phyloP scores from a whole-genome alignment of 345 rosid species.

The Noccaea bulbosa region DNA sequence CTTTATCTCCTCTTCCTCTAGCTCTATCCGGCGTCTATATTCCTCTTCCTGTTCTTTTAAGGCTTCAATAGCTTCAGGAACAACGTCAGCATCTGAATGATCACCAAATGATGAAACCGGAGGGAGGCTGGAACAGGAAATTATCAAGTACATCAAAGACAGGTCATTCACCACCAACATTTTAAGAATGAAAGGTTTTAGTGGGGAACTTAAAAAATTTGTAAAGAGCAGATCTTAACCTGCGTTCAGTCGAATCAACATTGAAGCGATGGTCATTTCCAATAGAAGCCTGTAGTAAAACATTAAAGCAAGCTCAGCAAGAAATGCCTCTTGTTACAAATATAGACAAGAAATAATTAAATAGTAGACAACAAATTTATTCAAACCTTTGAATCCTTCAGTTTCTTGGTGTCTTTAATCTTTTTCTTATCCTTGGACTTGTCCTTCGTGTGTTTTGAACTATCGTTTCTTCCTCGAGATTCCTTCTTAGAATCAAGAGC shows the following conservation, averaged over 20 bases:
- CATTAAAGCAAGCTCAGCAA: constrained; percentile 6
- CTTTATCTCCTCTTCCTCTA: constrained; percentile 88
- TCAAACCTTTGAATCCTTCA: constrained; percentile 77
- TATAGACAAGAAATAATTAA: constrained; percentile 14
- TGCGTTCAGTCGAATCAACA: constrained; percentile 54
- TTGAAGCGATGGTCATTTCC: constrained; percentile 52
- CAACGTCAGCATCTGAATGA: constrained; percentile 52
- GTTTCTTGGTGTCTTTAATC: constrained; percentile 69
- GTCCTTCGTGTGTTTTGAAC: constrained; percentile 63
- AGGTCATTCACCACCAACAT: constrained; percentile 5
- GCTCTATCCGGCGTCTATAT: constrained; percentile 71
- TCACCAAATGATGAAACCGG: constrained; percentile 58
- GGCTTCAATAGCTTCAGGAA: constrained; percentile 51
- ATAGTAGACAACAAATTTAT: constrained; percentile 12
- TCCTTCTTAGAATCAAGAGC: constrained; percentile 85
- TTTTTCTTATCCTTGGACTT: constrained; percentile 85
- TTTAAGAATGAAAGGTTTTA: constrained; percentile 23
- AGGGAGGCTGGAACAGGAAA: constrained; percentile 61
- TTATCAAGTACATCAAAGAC: constrained; percentile 31
- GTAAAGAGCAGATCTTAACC: constrained; percentile 46
- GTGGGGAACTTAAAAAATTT: not conserved
- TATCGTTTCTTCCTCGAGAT: constrained; percentile 62
- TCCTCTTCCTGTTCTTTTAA: constrained; percentile 75
- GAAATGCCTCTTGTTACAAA: not conserved
- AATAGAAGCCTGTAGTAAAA: constrained; percentile 53